Evolutionary conservation across 768 basidiomycete genomes (phyloP).

Genomic region (Pleurotus ostreatus): DNA sequence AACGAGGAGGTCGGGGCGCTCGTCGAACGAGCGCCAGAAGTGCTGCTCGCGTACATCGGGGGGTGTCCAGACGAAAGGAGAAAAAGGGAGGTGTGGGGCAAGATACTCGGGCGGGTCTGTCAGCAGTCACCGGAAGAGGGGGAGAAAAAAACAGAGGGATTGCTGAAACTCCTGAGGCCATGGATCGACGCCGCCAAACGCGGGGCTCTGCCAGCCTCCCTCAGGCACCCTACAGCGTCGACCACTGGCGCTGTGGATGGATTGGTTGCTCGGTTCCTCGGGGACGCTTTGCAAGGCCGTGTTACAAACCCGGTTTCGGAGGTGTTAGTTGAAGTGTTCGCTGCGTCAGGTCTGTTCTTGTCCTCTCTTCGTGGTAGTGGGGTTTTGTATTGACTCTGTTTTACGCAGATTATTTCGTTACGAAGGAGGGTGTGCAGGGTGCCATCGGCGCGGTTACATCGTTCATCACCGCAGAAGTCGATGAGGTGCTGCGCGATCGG

Average conservation of each 20-base stretch:
- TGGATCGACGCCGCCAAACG: constrained; percentile 39
- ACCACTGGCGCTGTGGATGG: constrained; percentile 40
- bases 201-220: constrained; percentile 36
- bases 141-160: constrained; percentile 8
- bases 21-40: constrained; percentile 33
- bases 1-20: constrained; percentile 32
- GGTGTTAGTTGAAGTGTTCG: constrained; percentile 35
- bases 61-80: constrained; percentile 32
- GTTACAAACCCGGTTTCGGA: constrained; percentile 21
- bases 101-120: constrained; percentile 40
- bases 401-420: constrained; percentile 30
- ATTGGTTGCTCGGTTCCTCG: constrained; percentile 23
- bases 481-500: constrained; percentile 25
- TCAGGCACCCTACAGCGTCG: constrained; percentile 39
- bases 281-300: constrained; percentile 27
- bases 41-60: constrained; percentile 51
- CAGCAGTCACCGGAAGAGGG: constrained; percentile 15
- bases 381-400: too few species aligned
- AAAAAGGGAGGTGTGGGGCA: constrained; percentile 39
- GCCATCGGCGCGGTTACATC: constrained; percentile 28
- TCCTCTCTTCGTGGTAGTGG: too few species aligned
- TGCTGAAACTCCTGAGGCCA: constrained; percentile 18
- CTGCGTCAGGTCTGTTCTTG: constrained; percentile 33
- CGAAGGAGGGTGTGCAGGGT: constrained; percentile 25
- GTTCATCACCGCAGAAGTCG: constrained; percentile 31